A percentile compares a stretch with the other conserved stretches of the same genome.
Evolutionary conservation across 352 stramenopile species (phyloP).

Genomic region (Globisporangium okanoganense): DNA sequence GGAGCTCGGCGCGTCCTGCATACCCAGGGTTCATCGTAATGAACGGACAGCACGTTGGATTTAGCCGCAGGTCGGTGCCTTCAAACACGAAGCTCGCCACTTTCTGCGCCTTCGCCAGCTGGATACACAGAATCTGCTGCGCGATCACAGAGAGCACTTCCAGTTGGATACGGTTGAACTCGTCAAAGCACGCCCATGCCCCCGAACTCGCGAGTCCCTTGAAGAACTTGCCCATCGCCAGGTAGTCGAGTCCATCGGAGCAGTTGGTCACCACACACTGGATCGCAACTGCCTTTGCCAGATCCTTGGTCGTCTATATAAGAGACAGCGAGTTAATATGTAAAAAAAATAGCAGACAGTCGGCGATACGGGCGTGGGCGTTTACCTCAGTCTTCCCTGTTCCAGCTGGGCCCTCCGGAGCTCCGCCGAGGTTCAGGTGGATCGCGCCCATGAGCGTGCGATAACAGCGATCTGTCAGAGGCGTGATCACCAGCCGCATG

Average conservation of each 20-base stretch:
- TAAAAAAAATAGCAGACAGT: no score
- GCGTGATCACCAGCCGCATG: conserved; percentile 91
- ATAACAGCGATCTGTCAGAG: conserved; percentile 90
- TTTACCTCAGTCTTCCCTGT: conserved; percentile 93
- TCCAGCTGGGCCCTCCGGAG: conserved; percentile 85
- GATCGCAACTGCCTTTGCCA: conserved; percentile 90
- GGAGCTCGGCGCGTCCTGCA: conserved; percentile 85
- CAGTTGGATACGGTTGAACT: conserved; percentile 93
- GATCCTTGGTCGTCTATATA: conserved; percentile 91
- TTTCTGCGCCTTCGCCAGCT: conserved; percentile 79
- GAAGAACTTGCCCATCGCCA: conserved; percentile 94
- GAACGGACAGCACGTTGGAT: conserved; percentile 89
- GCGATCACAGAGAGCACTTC: conserved; percentile 92
- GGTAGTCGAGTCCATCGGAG: conserved; percentile 87
- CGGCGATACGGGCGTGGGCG: no score
- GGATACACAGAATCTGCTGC: conserved; percentile 91
- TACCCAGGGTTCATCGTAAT: conserved; percentile 94
- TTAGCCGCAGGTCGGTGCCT: conserved; percentile 86
- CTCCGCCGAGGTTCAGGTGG: conserved; percentile 88
- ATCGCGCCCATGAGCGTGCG: conserved; percentile 90
- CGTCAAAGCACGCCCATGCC: conserved; percentile 91
- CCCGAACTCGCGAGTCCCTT: conserved; percentile 89
- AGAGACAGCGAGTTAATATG: no score
- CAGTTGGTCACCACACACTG: conserved; percentile 94
- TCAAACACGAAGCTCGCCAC: conserved; percentile 89